Evolutionary conservation across 306 rosid genomes (phyloP).

Genomic region (Trichosanthes cucumerina): DNA sequence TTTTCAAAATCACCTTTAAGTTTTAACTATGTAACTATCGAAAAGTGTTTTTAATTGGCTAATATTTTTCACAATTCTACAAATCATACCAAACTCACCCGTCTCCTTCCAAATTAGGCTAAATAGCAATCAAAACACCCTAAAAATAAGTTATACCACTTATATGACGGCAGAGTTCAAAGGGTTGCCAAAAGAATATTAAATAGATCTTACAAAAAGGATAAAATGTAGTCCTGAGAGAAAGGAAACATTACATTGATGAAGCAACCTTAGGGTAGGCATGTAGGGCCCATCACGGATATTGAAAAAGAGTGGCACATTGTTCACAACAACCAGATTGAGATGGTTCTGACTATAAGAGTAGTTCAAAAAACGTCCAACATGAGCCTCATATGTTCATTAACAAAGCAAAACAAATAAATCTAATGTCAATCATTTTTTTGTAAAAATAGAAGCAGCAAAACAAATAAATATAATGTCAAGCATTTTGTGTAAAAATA

Average conservation of each 20-base stretch:
- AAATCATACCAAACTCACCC: not conserved
- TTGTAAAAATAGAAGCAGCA: constrained; percentile 1
- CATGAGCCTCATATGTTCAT: not conserved
- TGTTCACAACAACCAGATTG: constrained; percentile 88
- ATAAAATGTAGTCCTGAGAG: not conserved
- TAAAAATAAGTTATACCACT: not conserved
- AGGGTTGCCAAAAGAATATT: not conserved
- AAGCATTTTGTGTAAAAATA: not conserved
- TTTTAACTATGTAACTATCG: not conserved
- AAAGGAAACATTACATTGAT: constrained; percentile 62
- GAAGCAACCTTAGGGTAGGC: constrained; percentile 95
- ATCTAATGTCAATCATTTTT: not conserved
- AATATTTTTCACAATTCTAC: not conserved
- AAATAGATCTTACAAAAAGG: not conserved
- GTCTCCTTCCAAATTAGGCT: not conserved
- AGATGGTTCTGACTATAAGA: constrained; percentile 89
- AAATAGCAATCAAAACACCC: too few species aligned
- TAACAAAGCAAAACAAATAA: not conserved
- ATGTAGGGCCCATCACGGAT: constrained; percentile 96
- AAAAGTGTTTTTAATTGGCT: not conserved
- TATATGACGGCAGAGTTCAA: not conserved
- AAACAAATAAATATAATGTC: not conserved
- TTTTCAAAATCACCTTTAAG: not conserved
- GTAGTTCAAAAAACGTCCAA: not conserved
- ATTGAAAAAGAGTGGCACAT: constrained; percentile 84